Base-by-base conservation (phyloP, 768 basidiomycete species). In the Psilocybe subaeruginosa region DNA sequence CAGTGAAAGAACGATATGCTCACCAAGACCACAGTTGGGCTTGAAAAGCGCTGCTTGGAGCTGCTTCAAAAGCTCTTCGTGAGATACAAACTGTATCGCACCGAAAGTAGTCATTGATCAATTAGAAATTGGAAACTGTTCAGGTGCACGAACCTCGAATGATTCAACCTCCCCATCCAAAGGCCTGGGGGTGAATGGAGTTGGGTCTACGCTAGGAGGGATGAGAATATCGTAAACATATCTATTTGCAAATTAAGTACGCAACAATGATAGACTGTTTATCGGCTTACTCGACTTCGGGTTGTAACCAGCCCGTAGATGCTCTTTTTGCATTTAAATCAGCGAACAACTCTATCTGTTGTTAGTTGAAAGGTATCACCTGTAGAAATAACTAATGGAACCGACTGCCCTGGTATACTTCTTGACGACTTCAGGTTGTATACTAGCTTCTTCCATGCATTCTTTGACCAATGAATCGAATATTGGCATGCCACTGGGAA, bases 91-190 rank as follows among this genome's bases (percentile, higher is more conserved):
- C 93, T 96, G 56, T n/a, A 29, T 4, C 54, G 48, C 4, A 33
- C 7, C 23, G n/a, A 29, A 1, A 47, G 43, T 29, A 47, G 35
- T 37, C 37, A 54, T 39, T 5, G 12, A 23, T 31, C 2, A 16
- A 11, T 3, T 4, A 8, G 19, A 4, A 23, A 45, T 60, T 47
- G 11, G 8, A n/a, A 14, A 7, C 58, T 31, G 4, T 53, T 9
- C 45, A 19, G 37, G 33, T 35, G 33, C 33, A 35, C 64, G 49
- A 58, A 95, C 95, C 78, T 94, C 86, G 66, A 99, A 99, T 1
- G 84, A 89, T 70, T 97, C 95, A 2, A 97, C 97, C 71, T 99
- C 97, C 27, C 93, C 95, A 65, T 99, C 97, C 19, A 85, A 78
- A 0, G 95, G 93, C 54, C 80, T 80, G 6, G 93, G 93, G 50